phyloP scores from a whole-genome alignment of 179 eudicot genomes.

The Heliamphora pulchella region DNA sequence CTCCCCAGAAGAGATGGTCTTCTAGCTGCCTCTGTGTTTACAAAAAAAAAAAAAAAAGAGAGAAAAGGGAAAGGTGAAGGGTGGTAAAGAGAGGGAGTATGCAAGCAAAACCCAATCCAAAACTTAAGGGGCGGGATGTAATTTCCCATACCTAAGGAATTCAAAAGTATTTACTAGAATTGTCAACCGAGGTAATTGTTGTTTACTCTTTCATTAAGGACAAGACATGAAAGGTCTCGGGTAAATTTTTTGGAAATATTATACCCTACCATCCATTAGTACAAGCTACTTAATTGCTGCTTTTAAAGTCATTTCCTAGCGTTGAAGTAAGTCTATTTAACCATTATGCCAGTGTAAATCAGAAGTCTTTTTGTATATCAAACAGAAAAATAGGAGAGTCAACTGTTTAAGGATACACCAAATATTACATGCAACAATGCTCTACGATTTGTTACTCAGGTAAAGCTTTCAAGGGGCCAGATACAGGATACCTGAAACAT shows the following conservation, averaged over 20 bases:
- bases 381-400: background rate
- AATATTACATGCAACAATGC: background rate
- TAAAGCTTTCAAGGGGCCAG: background rate
- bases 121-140: no score
- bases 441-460: background rate
- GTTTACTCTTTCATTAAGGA: background rate
- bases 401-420: background rate
- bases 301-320: background rate
- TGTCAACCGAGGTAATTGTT: no score
- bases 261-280: background rate
- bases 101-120: no score
- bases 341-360: background rate
- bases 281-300: background rate
- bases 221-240: background rate
- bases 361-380: background rate
- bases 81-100: no score
- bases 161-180: no score
- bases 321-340: background rate
- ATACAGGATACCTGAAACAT: slow-evolving; percentile 92
- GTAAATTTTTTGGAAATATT: no score
- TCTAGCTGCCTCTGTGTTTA: no score
- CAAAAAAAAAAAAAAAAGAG: no score
- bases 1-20: no score
- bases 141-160: no score
- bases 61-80: no score